These are phyloP conservation scores for Kentomonas sorsogonicus DNA, from an alignment of 208 protist species.

Conservation along the genomic window DNA sequence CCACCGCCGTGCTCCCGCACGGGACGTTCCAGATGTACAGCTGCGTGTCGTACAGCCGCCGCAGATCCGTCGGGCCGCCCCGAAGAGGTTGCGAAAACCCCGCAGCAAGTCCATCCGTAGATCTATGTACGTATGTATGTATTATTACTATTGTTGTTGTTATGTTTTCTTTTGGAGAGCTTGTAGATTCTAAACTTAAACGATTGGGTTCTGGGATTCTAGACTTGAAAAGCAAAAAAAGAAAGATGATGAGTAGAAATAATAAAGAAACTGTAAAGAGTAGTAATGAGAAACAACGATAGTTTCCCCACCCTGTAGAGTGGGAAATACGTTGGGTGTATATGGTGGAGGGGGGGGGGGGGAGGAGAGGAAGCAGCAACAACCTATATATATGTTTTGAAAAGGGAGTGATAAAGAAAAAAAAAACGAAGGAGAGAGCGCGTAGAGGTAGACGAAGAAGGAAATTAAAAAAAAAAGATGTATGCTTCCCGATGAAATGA, in stretches of 20 bases:
- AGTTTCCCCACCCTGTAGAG: background rate
- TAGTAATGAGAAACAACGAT: slow-evolving; percentile 5
- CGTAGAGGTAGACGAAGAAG: background rate
- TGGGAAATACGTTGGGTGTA: background rate
- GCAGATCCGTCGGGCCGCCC: slow-evolving; percentile 21
- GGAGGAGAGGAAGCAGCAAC: background rate
- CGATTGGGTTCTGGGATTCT: no score
- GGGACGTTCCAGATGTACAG: slow-evolving; percentile 82
- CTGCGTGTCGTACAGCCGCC: slow-evolving; percentile 50
- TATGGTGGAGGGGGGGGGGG: background rate
- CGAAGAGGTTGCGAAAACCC: slow-evolving; percentile 28
- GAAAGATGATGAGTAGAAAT: slow-evolving; percentile 1
- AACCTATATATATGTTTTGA: background rate
- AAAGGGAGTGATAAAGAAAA: background rate
- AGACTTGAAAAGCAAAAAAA: slow-evolving; percentile 6
- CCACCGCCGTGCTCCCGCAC: slow-evolving; percentile 33
- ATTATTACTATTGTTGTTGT: slow-evolving; percentile 5
- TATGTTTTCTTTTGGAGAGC: slow-evolving; percentile 1
- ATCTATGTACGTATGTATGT: background rate
- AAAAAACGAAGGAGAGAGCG: no score
- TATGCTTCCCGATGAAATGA: background rate
- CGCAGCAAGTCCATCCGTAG: slow-evolving; percentile 38
- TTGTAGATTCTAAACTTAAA: background rate
- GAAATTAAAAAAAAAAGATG: slow-evolving; percentile 7
- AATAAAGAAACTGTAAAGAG: slow-evolving; percentile 6